Evolutionary conservation across 441 rosid species (phyloP).

Genomic region (Arabidopsis hybrid): DNA sequence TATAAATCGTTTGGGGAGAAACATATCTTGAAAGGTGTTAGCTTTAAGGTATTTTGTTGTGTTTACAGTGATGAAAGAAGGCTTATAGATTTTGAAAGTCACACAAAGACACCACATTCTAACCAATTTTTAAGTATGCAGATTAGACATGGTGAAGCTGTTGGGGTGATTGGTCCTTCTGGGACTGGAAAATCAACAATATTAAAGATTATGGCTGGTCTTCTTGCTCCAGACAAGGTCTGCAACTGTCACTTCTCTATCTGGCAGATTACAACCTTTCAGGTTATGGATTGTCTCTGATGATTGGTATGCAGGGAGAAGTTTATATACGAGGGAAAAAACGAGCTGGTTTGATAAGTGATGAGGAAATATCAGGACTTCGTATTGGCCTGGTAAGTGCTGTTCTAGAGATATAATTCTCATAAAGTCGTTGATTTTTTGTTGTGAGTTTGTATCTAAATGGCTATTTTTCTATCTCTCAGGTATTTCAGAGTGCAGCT

Average conservation of each 20-base stretch:
- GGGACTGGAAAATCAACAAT: conserved; percentile 97
- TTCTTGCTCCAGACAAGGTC: conserved; percentile 98
- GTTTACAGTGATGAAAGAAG: neutral
- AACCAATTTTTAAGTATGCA: conserved; percentile 30
- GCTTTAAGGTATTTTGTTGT: conserved; percentile 80
- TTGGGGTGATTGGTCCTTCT: conserved; percentile 97
- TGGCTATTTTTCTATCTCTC: conserved; percentile 25
- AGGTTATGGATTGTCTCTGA: conserved; percentile 20
- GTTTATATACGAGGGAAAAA: conserved; percentile 86
- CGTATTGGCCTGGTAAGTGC: conserved; percentile 86
- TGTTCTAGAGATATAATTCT: neutral
- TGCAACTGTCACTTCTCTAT: conserved; percentile 4
- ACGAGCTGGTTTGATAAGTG: conserved; percentile 87
- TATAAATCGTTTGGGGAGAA: conserved; percentile 94
- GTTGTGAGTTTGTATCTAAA: conserved; percentile 11
- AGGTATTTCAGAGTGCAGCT: conserved; percentile 99
- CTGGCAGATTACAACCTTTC: neutral
- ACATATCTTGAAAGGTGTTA: conserved; percentile 89
- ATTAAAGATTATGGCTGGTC: conserved; percentile 95
- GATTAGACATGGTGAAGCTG: conserved; percentile 98
- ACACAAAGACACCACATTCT: conserved; percentile 3
- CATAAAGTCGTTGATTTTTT: conserved; percentile 8
- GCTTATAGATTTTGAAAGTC: neutral
- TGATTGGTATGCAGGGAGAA: conserved; percentile 69
- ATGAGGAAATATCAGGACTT: conserved; percentile 85